These are phyloP conservation scores for Aurifilum marmelostoma DNA, from an alignment of 2,329 filamentous ascomycete genomes.

Conservation along the genomic window DNA sequence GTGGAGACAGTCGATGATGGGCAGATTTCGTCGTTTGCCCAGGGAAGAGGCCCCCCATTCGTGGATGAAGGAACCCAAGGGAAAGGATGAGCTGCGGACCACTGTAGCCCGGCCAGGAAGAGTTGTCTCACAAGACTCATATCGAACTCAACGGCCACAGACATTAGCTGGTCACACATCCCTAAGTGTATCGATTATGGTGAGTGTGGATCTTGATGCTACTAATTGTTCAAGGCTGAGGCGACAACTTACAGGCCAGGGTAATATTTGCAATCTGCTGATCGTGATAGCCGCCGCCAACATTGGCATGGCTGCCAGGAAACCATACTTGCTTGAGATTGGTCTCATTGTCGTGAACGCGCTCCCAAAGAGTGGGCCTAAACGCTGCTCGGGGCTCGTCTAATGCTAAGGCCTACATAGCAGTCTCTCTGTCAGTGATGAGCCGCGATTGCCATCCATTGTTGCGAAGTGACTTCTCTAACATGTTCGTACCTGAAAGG, in stretches of 20 bases:
- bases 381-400: conserved; percentile 51
- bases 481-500: conserved; percentile 38
- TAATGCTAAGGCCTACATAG: conserved; percentile 49
- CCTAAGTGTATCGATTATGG: conserved; percentile 22
- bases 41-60: conserved; percentile 29
- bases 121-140: conserved; percentile 31
- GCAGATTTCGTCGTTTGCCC: conserved; percentile 4
- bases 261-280: conserved; percentile 40
- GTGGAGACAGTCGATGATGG: not conserved
- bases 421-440: not conserved
- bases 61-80: conserved; percentile 32
- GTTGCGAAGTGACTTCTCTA: too few species aligned
- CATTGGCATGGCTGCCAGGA: conserved; percentile 64
- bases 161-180: conserved; percentile 42
- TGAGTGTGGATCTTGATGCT: not conserved
- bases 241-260: conserved; percentile 37
- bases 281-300: conserved; percentile 61
- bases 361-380: conserved; percentile 46
- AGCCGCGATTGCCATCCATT: not conserved
- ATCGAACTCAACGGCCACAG: conserved; percentile 39
- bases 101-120: conserved; percentile 37
- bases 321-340: conserved; percentile 54
- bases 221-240: too few species aligned
- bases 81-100: conserved; percentile 39
- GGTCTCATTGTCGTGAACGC: conserved; percentile 32